Percentiles rank a stretch among this genome's conserved stretches.
phyloP scores from a whole-genome alignment of 441 rosid genomes.

The Gossypium gossypioides region DNA sequence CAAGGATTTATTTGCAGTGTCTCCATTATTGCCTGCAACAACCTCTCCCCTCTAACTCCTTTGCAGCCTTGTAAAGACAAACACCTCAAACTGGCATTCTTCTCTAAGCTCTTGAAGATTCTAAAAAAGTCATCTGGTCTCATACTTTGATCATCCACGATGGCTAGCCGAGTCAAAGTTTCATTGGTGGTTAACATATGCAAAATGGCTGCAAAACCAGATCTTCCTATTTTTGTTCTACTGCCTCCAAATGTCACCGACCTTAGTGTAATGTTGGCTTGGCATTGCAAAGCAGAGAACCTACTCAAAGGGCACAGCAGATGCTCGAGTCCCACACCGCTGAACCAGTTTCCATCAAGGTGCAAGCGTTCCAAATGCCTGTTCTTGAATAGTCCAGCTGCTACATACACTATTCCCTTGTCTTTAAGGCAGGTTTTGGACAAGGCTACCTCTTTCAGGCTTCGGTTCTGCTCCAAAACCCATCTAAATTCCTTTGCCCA shows the following conservation, averaged over 20 bases:
- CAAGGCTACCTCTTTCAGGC: slow-evolving; percentile 58
- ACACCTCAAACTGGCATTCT: slow-evolving; percentile 59
- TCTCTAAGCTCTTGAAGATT: slow-evolving; percentile 62
- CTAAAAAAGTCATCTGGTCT: slow-evolving; percentile 59
- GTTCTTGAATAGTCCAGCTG: slow-evolving; percentile 85
- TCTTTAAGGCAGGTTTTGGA: slow-evolving; percentile 74
- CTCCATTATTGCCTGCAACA: slow-evolving; percentile 59
- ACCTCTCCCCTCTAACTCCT: slow-evolving; percentile 65
- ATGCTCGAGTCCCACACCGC: slow-evolving; percentile 68
- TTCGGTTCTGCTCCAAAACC: slow-evolving; percentile 71
- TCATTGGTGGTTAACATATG: slow-evolving; percentile 73
- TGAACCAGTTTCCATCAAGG: slow-evolving; percentile 72
- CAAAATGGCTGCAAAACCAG: slow-evolving; percentile 63
- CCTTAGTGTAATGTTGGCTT: slow-evolving; percentile 74
- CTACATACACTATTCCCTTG: slow-evolving; percentile 73
- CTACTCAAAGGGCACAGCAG: slow-evolving; percentile 79
- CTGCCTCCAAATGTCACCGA: slow-evolving; percentile 61
- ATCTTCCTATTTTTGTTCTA: slow-evolving; percentile 61
- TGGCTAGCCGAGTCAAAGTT: slow-evolving; percentile 54
- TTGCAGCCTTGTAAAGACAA: slow-evolving; percentile 79
- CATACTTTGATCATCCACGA: slow-evolving; percentile 63
- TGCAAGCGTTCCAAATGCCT: slow-evolving; percentile 53
- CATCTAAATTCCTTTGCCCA: slow-evolving; percentile 86
- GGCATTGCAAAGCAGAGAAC: slow-evolving; percentile 69
- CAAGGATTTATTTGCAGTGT: slow-evolving; percentile 75